phyloP scores from a whole-genome alignment of 1,284 basidiomycete species.

The Lignosus rhinocerotis region DNA sequence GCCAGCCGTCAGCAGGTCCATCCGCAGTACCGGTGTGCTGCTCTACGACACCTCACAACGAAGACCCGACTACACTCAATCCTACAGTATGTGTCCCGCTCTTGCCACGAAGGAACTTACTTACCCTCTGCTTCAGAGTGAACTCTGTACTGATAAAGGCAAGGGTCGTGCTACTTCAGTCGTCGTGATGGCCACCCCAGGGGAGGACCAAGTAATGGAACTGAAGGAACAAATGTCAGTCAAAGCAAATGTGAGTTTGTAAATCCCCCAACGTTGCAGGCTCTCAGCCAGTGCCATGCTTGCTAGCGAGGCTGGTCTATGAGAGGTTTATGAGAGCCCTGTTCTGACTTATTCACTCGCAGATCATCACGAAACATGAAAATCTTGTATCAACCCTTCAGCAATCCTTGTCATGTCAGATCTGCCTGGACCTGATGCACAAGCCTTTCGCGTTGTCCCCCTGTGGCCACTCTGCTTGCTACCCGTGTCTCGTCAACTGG shows the following conservation, averaged over 20 bases:
- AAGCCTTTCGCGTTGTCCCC: slow-evolving; percentile 70
- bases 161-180: slow-evolving; percentile 11
- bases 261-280: background rate
- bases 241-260: slow-evolving; percentile 19
- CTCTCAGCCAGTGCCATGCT: background rate
- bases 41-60: background rate
- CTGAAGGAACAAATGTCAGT: slow-evolving; percentile 15
- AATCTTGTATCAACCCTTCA: slow-evolving; percentile 49
- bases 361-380: slow-evolving; percentile 50
- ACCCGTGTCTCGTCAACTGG: slow-evolving; percentile 72
- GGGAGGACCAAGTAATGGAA: slow-evolving; percentile 5
- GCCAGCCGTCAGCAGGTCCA: slow-evolving; percentile 5
- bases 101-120: background rate
- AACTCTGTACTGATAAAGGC: slow-evolving; percentile 16
- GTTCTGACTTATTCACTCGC: slow-evolving; percentile 26
- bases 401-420: slow-evolving; percentile 69
- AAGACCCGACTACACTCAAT: background rate
- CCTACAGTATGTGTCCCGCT: background rate
- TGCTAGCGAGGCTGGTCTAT: background rate
- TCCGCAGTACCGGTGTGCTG: background rate
- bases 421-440: slow-evolving; percentile 71
- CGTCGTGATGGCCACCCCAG: background rate
- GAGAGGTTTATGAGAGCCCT: background rate
- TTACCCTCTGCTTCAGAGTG: background rate
- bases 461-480: slow-evolving; percentile 74